Conservation (phyloP, 371 early-diverging fungal species). For the Mucor piriformis region DNA sequence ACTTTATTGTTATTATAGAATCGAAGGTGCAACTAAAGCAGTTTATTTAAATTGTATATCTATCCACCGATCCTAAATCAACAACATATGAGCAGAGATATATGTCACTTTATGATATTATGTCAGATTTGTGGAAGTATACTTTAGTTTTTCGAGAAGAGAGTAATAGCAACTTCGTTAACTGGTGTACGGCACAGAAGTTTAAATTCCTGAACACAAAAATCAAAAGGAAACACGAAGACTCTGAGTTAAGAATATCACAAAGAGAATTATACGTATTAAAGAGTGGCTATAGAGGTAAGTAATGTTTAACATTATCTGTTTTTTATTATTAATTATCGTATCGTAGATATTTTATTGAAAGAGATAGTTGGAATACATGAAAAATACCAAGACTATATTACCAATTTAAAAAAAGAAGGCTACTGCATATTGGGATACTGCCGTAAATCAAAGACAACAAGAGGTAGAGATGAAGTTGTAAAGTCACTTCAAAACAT, state of each 20-base stretch:
- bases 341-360: conserved; percentile 13
- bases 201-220: conserved; percentile 10
- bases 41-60: background rate
- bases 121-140: conserved; percentile 4
- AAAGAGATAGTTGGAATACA: conserved; percentile 14
- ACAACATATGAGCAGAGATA: conserved; percentile 6
- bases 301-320: conserved; percentile 20
- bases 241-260: conserved; percentile 12
- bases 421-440: conserved; percentile 18
- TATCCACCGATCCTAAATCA: background rate
- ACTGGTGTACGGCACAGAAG: conserved; percentile 15
- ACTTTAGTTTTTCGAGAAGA: conserved; percentile 8
- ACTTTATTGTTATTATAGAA: background rate
- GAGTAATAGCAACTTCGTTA: conserved; percentile 3
- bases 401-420: conserved; percentile 11
- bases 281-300: conserved; percentile 16
- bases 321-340: conserved; percentile 21
- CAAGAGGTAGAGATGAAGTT: background rate
- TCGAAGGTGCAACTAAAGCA: background rate
- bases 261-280: conserved; percentile 17
- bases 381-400: conserved; percentile 18
- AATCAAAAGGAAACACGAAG: conserved; percentile 12
- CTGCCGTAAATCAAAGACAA: conserved; percentile 16
- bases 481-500: conserved; percentile 16
- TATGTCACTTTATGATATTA: conserved; percentile 2